phyloP scores from a whole-genome alignment of 441 rosid genomes.

The Gossypium aridum region DNA sequence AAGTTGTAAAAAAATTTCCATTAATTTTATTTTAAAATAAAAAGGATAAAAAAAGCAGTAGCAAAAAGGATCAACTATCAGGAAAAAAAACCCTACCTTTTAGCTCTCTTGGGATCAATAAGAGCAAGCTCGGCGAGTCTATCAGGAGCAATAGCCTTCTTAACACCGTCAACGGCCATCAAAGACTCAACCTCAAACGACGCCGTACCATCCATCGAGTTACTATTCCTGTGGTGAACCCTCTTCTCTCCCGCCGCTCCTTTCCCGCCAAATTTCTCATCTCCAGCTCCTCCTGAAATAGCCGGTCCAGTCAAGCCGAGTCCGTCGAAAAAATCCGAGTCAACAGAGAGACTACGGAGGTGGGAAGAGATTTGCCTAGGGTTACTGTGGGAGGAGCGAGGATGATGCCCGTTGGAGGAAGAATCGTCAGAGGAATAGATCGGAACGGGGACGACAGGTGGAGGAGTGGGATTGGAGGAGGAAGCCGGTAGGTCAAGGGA shows the following conservation, averaged over 20 bases:
- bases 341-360: conserved; percentile 86
- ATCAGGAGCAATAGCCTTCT: conserved; percentile 81
- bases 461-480: conserved; percentile 31
- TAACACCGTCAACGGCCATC: conserved; percentile 43
- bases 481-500: conserved; percentile 65
- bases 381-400: not conserved
- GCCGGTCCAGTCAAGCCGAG: conserved; percentile 25
- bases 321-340: conserved; percentile 79
- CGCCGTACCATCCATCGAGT: conserved; percentile 65
- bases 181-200: conserved; percentile 47
- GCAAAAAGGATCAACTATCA: too few species aligned
- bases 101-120: conserved; percentile 93
- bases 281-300: conserved; percentile 27
- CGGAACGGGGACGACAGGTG: conserved; percentile 28
- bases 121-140: conserved; percentile 81
- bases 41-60: not conserved
- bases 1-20: too few species aligned
- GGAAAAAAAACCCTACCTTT: conserved; percentile 38
- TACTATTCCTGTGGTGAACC: conserved; percentile 60
- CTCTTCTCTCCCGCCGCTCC: conserved; percentile 35
- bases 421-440: conserved; percentile 69
- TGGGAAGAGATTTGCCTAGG: conserved; percentile 33
- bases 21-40: too few species aligned
- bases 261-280: conserved; percentile 16
- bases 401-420: conserved; percentile 36